Evolutionary conservation across 768 basidiomycete genomes (phyloP), one percentile per base, ranked within the genome.

Genomic region (Gymnopilus junonius): DNA sequence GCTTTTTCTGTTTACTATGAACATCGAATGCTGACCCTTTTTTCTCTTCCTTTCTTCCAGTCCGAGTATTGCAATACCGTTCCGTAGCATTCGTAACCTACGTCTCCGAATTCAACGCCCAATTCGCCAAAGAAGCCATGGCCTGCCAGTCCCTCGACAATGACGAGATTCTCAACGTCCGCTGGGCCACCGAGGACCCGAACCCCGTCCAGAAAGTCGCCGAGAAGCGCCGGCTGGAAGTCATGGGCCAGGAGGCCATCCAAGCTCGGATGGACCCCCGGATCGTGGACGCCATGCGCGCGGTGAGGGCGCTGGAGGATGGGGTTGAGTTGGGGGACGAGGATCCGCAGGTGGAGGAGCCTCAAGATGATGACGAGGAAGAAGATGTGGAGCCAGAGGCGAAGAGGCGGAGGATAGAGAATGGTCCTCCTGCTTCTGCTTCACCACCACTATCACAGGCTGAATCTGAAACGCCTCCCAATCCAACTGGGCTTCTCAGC

Each of bases 161-260:
- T 69, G 96, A 97, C 73, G 97, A 99, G 72, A 95, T 98, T 64
- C 84, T 99, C 63, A 99, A 99, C 76, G 95, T 99, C 56, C 90
- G 97, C 51, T 99, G 97, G 97, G 97, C 97, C 35, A 99, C 97
- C 0, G 97, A 97, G 73, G 97, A 99, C 74, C 97, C 97, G 1
- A 99, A 99, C 74, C 97, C 97, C 1, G 87, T 87, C 0, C 88
- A 91, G 65, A 96, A 95, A 69, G 88, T 91, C 8, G 85, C 87
- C 0, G 97, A 99, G 76, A 92, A 95, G 70, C 82, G 85, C 8
- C 82, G 95, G 12, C 74, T 99, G 29, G 92, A 95, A 72, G 89
- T 91, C 2, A 82, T 90, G 68, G 97, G 97, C 0, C 88, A 91
- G 66, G 88, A 93, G 62, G 95, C 93, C 3, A 96, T 99, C 71